Evolutionary conservation across 306 rosid species (phyloP), one percentile per base, ranked within the genome.

Genomic region (Castanea mollissima): DNA sequence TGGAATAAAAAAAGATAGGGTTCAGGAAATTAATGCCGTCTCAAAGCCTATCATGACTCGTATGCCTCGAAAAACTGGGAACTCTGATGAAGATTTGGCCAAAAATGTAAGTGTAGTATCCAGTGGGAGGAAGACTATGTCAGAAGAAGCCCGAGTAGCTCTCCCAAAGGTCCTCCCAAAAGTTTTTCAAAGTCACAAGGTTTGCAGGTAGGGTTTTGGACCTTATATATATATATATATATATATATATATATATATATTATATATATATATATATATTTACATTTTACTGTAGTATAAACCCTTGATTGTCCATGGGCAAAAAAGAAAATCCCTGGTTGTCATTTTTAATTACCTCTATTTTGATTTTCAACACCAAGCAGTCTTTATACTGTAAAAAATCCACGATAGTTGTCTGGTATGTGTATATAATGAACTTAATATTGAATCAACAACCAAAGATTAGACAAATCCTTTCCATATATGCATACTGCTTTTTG

Each of bases 81-180:
- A 69, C 82, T 64, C 87, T 73, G 86, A 81, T 63, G 85, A 78
- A 80, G 85, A 46, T 75, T 64, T 70, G 23, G 74, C 80, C 18
- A 81, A 77, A 78, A 81, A 83, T 78, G 55, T 82, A 46, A 75
- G 84, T 72, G 87, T 79, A 70, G 79, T 69, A 23, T 78, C 83
- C 70, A 68, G 74, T 38, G 85, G 81, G 75, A 86, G 63, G 65
- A 91, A 74, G 87, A 82, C 90, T 84, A 89, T 93, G 89, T 88
- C 99, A 77, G 91, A 84, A 85, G 98, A 91, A 78, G 88, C 93
- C 69, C 89, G 86, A 80, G 92, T 85, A 78, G 94, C 90, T 83
- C 87, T 95, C 58, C 87, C 90, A 73, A 85, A 85, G 80, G 98
- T 89, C 70, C 89, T 95, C 71, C 86, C 77, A 69, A 89, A 85